phyloP scores from a whole-genome alignment of 2,329 filamentous ascomycete genomes.

The Phaeosphaeria sp. region DNA sequence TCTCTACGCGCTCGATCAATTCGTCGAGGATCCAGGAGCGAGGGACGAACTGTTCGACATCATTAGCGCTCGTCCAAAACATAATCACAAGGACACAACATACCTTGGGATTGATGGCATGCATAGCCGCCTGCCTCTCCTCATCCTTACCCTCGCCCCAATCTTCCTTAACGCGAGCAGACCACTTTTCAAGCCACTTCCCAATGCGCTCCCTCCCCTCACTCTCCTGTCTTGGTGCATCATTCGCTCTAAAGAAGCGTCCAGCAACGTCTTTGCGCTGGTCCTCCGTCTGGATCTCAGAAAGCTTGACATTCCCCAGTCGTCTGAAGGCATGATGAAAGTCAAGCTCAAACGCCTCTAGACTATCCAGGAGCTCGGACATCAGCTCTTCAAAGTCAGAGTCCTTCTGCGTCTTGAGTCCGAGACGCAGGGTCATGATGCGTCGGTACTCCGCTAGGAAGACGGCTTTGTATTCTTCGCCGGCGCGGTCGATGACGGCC shows the following conservation, averaged over 20 bases:
- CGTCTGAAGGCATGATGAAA: conserved; percentile 94
- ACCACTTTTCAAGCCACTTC: conserved; percentile 84
- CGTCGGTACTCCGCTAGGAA: conserved; percentile 90
- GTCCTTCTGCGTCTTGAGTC: conserved; percentile 72
- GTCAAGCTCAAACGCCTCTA: conserved; percentile 84
- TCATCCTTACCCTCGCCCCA: conserved; percentile 69
- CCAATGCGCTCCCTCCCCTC: conserved; percentile 72
- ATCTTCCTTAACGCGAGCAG: conserved; percentile 73
- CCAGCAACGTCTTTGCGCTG: conserved; percentile 69
- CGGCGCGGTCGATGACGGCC: conserved; percentile 77
- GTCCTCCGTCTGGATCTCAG: conserved; percentile 70
- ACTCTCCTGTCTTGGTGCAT: conserved; percentile 61
- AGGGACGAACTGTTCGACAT: conserved; percentile 72
- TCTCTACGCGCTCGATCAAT: conserved; percentile 86
- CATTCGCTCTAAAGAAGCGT: conserved; percentile 80
- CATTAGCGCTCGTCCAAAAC: background rate
- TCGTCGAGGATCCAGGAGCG: conserved; percentile 94
- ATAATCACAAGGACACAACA: conserved; percentile 2
- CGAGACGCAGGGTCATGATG: conserved; percentile 81
- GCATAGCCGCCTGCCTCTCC: conserved; percentile 76
- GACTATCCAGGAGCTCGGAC: conserved; percentile 79
- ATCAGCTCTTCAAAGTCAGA: conserved; percentile 82
- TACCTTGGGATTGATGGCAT: conserved; percentile 74
- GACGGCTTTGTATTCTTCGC: conserved; percentile 86
- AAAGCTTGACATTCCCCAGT: conserved; percentile 69